Base-by-base conservation (phyloP, 257 asterid species). In the Orobanche coerulescens region DNA sequence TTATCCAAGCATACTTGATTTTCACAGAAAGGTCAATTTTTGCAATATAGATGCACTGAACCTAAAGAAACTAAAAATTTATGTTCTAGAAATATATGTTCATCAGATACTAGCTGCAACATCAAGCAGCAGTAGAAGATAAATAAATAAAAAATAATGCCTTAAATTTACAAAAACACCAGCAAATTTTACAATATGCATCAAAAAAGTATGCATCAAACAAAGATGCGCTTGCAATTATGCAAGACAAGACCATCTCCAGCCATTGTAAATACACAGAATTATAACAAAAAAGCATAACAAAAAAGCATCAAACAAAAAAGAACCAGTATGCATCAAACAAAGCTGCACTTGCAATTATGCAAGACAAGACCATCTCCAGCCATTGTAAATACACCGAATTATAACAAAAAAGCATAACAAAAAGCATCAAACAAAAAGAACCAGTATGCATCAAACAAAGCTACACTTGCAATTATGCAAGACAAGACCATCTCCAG, bases 21-120 rank as follows among this genome's bases (percentile, higher is more conserved):
- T 8, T 18, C 28, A 28, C 24, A 37, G 52, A 59, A 60, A 52
- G n/a, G 14, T 33, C 52, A 49, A n/a, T 1, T 55, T 57, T 20
- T 4, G 28, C 44, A 6, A 64, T 33, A 70, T 58, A 46, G 26
- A 62, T 43, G 23, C 57, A 43, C 2, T 6, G 44, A 71, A 42
- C 19, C 25, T 48, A 6, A 25, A 65, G 37, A 53, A 33, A 36
- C 20, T 18, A 43, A 34, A 42, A 24, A 6, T 23, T 33, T 26
- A 30, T 26, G 1, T 47, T 31, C 26, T 30, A 34, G 9, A 58
- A 26, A 15, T 23, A 31, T 23, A 34, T 54, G 53, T 40, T 47
- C 34, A 25, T 48, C 28, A 55, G 12, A 58, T 60, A 68, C 49
- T 42, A 28, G 30, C 23, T 2, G 42, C 60, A 44, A 43, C 46